phyloP scores from a whole-genome alignment of 257 asterid species.

The Ligustrum vulgare region DNA sequence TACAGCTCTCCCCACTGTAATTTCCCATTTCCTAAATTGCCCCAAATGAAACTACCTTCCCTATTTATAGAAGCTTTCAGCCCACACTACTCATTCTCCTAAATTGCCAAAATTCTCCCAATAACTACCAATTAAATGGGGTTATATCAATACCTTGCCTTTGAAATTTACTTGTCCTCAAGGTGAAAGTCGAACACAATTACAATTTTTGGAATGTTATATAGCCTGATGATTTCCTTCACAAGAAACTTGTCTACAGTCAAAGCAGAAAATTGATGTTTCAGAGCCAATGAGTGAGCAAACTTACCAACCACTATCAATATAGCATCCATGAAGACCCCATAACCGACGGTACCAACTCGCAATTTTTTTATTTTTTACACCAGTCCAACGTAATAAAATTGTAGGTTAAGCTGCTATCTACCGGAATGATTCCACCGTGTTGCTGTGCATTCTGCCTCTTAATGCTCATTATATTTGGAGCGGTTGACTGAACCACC shows the following conservation, averaged over 20 bases:
- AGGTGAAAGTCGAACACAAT: neutral
- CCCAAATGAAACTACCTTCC: too few species aligned
- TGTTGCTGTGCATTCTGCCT: too few species aligned
- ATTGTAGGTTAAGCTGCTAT: neutral
- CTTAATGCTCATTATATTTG: too few species aligned
- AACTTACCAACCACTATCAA: neutral
- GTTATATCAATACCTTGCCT: neutral
- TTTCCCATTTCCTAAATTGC: too few species aligned
- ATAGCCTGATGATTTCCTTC: neutral
- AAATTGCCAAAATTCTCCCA: neutral
- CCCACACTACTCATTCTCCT: too few species aligned
- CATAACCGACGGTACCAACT: neutral
- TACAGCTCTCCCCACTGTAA: too few species aligned
- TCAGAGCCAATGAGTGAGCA: neutral
- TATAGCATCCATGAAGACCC: neutral
- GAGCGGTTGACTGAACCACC: too few species aligned
- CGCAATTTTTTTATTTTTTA: neutral
- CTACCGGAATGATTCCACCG: too few species aligned
- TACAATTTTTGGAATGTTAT: neutral
- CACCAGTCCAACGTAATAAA: neutral
- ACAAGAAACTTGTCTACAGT: neutral
- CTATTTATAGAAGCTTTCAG: too few species aligned
- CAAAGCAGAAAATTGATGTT: neutral
- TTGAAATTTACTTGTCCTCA: neutral
- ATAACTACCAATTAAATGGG: neutral